Base-by-base conservation (phyloP, 345 rosid species). In the Pseudoturritis turrita region DNA sequence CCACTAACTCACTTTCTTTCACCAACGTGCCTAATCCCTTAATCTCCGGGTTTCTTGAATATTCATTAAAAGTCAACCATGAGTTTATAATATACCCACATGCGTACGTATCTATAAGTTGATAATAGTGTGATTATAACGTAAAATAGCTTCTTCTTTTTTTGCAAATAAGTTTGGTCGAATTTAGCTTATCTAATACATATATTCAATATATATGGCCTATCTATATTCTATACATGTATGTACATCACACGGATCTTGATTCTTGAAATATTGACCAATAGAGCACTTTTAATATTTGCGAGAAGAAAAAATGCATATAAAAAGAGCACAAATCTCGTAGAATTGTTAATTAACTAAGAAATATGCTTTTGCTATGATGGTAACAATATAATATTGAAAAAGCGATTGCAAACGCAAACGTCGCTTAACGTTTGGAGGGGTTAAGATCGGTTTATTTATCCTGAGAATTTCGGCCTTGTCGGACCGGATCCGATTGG, bases 21-120 rank as follows among this genome's bases (percentile, higher is more conserved):
- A 53, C 33, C 50, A 68, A 68, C 74, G 74, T 76, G 79, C 75
- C 44, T 76, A 36, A 75, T 67, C 56, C 79, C 74, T 31, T 44
- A 7, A 36, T 28, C 43, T 76, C 13, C 75, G 71, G 65, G 44
- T 3, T 43, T 35, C 1, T 71, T 40, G 23, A 40, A 61, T 50
- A 44, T 31, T 3, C 6, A 18, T 7, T 3, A n/a, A 75, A 60
- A 51, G 62, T 66, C 73, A 74, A 66, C 68, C 43, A 33, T 33
- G 43, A 14, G 7, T 66, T 37, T 52, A 49, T 15, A 10, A 65
- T 18, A 65, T 10, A 25, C 21, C 10, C 19, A 46, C 7, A 19
- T 21, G 47, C 65, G 8, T 33, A 10, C 4, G 13, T 11, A 10
- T 7, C n/a, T n/a, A n/a, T n/a, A n/a, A n/a, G n/a, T n/a, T n/a